Conservation (phyloP, 129 eudicot genomes). For the Flaveria robusta region DNA sequence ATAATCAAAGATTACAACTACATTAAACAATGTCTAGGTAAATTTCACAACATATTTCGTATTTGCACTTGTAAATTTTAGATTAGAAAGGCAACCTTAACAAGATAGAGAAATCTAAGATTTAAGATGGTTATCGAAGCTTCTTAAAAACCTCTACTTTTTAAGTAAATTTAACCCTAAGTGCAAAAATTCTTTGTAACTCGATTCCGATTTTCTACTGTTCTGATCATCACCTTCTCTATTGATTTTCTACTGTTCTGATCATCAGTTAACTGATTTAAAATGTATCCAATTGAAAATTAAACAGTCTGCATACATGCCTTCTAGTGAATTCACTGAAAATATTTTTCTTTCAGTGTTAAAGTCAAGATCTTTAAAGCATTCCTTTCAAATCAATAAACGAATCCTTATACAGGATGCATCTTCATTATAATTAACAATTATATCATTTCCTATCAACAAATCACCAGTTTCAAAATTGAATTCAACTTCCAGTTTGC, state of each 20-base stretch:
- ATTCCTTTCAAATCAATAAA: slow-evolving; percentile 3
- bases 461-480: neutral
- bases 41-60: neutral
- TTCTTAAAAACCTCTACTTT: neutral
- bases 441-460: neutral
- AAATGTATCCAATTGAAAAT: neutral
- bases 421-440: slow-evolving; percentile 13
- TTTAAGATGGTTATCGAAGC: neutral
- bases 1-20: neutral
- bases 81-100: neutral
- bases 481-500: too few species aligned
- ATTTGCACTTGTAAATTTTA: neutral
- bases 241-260: neutral
- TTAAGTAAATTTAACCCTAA: neutral
- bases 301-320: neutral
- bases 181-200: neutral
- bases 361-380: neutral
- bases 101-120: neutral
- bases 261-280: neutral
- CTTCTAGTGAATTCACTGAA: neutral
- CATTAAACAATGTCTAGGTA: neutral
- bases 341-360: neutral
- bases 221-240: neutral
- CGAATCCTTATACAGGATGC: neutral
- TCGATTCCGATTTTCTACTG: neutral